Evolutionary conservation across 139 green algal species (phyloP).

Genomic region (Picochlorum sp.): DNA sequence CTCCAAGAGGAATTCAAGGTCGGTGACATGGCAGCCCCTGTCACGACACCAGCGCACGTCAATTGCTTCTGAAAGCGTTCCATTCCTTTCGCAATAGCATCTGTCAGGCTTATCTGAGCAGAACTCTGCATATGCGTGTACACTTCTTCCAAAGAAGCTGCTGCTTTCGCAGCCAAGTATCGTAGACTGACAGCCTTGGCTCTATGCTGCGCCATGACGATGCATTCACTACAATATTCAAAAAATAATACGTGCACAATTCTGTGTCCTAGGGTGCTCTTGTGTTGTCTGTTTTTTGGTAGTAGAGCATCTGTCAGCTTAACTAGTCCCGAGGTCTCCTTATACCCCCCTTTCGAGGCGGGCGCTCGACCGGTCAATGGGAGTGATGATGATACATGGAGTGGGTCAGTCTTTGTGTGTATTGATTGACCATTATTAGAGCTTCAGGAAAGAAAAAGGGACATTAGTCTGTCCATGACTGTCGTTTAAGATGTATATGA

Average conservation of each 20-base stretch:
- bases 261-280: no score
- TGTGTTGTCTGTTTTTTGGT: no score
- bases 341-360: no score
- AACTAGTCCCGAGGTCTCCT: no score
- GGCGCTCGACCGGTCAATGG: no score
- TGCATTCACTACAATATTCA: not conserved
- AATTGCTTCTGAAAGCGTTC: constrained; percentile 30
- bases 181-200: not conserved
- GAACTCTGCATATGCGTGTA: constrained; percentile 9
- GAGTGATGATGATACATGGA: no score
- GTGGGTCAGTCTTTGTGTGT: no score
- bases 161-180: constrained; percentile 10
- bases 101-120: constrained; percentile 4
- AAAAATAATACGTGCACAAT: not conserved
- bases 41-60: constrained; percentile 26
- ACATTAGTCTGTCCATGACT: no score
- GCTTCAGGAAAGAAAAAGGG: no score
- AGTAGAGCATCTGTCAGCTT: no score
- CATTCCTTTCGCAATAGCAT: constrained; percentile 23
- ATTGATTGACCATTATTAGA: no score
- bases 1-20: constrained; percentile 39
- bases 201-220: not conserved
- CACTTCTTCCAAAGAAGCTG: constrained; percentile 7
- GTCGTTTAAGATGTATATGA: no score
- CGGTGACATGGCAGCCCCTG: constrained; percentile 44